Conservation (phyloP, 257 asterid genomes). For the Prunella vulgaris region DNA sequence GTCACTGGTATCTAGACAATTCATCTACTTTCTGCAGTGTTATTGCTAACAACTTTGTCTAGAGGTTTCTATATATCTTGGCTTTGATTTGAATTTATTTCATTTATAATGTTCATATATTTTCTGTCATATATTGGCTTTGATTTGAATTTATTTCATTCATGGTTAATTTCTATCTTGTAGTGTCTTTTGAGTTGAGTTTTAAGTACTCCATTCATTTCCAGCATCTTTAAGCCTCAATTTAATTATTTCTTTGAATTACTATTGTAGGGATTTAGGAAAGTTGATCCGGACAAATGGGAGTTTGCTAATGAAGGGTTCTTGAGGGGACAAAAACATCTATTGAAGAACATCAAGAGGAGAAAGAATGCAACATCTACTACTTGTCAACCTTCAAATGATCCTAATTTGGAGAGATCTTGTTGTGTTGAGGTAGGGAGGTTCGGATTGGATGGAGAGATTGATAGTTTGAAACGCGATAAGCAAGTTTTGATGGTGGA, state of each 20-base stretch:
- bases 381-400: conserved; percentile 22
- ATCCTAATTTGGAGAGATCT: conserved; percentile 6
- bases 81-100: neutral
- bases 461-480: too few relatives aligned
- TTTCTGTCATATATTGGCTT: too few relatives aligned
- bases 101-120: neutral
- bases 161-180: too few relatives aligned
- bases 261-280: conserved; percentile 36
- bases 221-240: neutral
- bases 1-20: neutral
- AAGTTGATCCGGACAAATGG: conserved; percentile 46
- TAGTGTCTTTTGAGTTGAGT: too few relatives aligned
- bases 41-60: neutral
- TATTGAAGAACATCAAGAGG: conserved; percentile 37
- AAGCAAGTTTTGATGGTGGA: too few relatives aligned
- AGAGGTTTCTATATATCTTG: neutral
- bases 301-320: conserved; percentile 49
- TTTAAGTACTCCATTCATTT: too few relatives aligned
- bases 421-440: conserved; percentile 29
- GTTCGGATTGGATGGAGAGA: too few relatives aligned
- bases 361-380: conserved; percentile 27
- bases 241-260: neutral
- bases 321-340: conserved; percentile 38
- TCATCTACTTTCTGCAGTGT: neutral
- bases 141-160: too few relatives aligned